Evolutionary conservation across 1,284 basidiomycete genomes (phyloP).

Genomic region (Fomitopsis palustris): DNA sequence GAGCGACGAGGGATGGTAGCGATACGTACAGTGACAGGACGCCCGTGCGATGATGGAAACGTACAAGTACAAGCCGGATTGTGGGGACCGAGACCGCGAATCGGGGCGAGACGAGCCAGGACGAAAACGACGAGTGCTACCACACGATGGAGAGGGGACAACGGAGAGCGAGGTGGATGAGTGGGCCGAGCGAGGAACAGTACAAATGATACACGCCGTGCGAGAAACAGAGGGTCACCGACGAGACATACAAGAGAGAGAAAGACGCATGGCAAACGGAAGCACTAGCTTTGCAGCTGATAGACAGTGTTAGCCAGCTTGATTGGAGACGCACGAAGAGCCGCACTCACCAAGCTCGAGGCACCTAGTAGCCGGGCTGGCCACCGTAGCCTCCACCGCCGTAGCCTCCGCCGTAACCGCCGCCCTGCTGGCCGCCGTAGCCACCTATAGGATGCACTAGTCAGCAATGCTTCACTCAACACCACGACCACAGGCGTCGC

Average conservation of each 20-base stretch:
- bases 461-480: constrained; percentile 15
- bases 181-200: constrained; percentile 29
- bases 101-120: constrained; percentile 27
- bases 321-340: not conserved
- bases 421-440: constrained; percentile 28
- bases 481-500: constrained; percentile 14
- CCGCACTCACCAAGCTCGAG: constrained; percentile 7
- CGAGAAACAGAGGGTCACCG: constrained; percentile 5
- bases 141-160: constrained; percentile 28
- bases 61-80: constrained; percentile 44
- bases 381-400: constrained; percentile 19
- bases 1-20: constrained; percentile 8
- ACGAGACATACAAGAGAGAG: not conserved
- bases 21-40: constrained; percentile 14
- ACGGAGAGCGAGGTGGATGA: constrained; percentile 35
- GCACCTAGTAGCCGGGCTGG: constrained; percentile 18
- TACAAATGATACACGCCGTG: constrained; percentile 9
- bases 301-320: not conserved
- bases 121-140: constrained; percentile 38
- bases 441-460: constrained; percentile 15
- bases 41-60: constrained; percentile 18
- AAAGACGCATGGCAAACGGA: not conserved
- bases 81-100: constrained; percentile 29
- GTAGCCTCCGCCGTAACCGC: constrained; percentile 31
- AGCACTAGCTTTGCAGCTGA: not conserved